Evolutionary conservation across 345 rosid species (phyloP), one percentile per base, ranked within the genome.

Genomic region (Lagerstroemia speciosa): DNA sequence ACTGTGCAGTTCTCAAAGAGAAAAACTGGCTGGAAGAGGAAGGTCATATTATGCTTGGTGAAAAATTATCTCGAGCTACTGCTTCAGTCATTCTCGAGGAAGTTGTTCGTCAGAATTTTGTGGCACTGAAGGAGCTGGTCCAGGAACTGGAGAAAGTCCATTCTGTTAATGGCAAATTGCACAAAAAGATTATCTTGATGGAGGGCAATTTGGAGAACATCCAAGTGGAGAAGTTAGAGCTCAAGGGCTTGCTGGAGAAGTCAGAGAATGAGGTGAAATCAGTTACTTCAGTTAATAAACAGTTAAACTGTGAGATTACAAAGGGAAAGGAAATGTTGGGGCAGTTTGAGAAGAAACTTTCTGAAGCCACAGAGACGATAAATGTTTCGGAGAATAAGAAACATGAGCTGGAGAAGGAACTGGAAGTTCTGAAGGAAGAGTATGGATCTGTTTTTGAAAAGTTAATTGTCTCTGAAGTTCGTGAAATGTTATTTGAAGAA

Each of bases 21-120:
- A 85, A 79, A 76, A 45, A 55, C 68, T 63, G 63, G 36, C 82
- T 87, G 62, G 91, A 91, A 84, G 93, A 83, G 68, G 91, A 94
- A 67, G 84, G 75, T 70, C 72, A 61, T 72, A 65, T 75, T 26
- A 67, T 83, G 63, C 77, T 87, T 46, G 73, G 73, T 7, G 93
- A 89, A 75, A 73, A 75, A 22, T 52, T 87, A 29, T 87, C 81
- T 73, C 88, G 85, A 77, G 79, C 81, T 76, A 83, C 62, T 75
- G 81, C 80, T 71, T 83, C 89, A 74, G 67, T 80, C 37, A 74
- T 89, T 74, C 77, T 84, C 75, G 82, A 81, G 81, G 75, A 83
- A 65, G 64, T 75, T 37, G 72, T 87, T 66, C 68, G 74, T 66
- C 86, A 84, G 63, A 83, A 78, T 65, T 71, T 76, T 77, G 53